Conservation (phyloP, 2,329 filamentous ascomycete species). For the Aspergillus eucalypticola region DNA sequence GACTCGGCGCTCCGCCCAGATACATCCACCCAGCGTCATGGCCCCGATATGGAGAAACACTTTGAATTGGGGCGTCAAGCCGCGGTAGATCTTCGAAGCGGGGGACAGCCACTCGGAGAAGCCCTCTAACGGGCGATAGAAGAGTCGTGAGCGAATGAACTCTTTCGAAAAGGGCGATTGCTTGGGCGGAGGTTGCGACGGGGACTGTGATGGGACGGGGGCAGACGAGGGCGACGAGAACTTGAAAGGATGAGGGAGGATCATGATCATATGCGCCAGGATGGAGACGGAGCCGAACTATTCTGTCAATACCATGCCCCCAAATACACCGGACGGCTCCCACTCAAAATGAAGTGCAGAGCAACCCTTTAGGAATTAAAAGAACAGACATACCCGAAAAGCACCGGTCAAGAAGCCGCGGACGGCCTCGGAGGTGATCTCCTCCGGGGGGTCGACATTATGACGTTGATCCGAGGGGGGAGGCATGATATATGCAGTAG, state of each 20-base stretch:
- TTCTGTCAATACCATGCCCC: not conserved
- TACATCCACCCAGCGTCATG: conserved; percentile 51
- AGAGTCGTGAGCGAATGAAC: conserved; percentile 32
- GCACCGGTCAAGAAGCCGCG: conserved; percentile 47
- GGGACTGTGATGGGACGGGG: conserved; percentile 24
- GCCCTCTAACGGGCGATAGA: conserved; percentile 47
- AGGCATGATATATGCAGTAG: conserved; percentile 34
- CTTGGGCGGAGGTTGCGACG: conserved; percentile 16
- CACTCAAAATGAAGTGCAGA: no score
- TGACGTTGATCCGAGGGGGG: conserved; percentile 42
- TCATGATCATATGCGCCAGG: conserved; percentile 47
- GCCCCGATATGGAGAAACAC: conserved; percentile 50
- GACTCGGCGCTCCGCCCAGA: conserved; percentile 51
- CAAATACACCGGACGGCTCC: no score
- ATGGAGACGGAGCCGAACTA: conserved; percentile 51
- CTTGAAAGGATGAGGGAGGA: conserved; percentile 45
- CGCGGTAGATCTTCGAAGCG: conserved; percentile 46
- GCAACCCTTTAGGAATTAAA: not conserved
- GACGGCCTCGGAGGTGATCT: conserved; percentile 43
- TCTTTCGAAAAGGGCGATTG: conserved; percentile 32
- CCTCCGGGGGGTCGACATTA: conserved; percentile 44
- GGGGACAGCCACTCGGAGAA: conserved; percentile 52
- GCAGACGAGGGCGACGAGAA: conserved; percentile 36
- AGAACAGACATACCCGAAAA: conserved; percentile 39
- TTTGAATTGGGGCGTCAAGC: conserved; percentile 52